Evolutionary conservation across 2,329 filamentous ascomycete genomes (phyloP).

Genomic region (Penicillium oxalicum): DNA sequence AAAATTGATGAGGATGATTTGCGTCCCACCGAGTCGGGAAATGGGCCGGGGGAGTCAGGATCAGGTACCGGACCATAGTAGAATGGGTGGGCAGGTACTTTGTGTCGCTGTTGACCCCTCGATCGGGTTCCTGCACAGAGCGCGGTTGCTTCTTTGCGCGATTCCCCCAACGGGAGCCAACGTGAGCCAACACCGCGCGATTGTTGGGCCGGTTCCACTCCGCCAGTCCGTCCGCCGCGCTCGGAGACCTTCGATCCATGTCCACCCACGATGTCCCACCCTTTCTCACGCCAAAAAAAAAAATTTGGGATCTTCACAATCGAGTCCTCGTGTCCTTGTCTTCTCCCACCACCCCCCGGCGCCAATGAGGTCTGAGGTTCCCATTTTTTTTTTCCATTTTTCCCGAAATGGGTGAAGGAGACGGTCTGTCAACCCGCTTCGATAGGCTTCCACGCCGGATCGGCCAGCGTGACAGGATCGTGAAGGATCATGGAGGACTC

Average conservation of each 20-base stretch:
- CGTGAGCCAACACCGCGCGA: conserved; percentile 11
- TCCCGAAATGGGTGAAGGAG: no score
- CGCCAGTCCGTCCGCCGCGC: conserved; percentile 4
- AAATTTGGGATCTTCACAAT: no score
- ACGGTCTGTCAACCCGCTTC: no score
- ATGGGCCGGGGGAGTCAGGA: not conserved
- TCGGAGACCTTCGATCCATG: not conserved
- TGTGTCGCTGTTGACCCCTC: no score
- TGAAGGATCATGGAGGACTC: no score
- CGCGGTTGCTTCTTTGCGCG: not conserved
- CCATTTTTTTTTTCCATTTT: no score
- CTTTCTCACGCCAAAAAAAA: conserved; percentile 2
- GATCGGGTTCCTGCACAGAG: not conserved
- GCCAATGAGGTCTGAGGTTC: no score
- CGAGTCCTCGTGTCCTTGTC: no score
- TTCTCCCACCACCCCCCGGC: no score
- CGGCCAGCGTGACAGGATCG: no score
- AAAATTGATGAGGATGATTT: conserved; percentile 21
- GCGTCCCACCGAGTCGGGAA: conserved; percentile 17
- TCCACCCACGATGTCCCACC: conserved; percentile 2
- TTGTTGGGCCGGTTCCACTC: conserved; percentile 24
- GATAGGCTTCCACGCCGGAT: no score
- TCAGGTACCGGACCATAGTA: conserved; percentile 12
- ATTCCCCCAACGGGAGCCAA: conserved; percentile 16
- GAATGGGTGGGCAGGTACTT: conserved; percentile 13